Evolutionary conservation across 257 asterid species (phyloP).

Genomic region (Misopates orontium): DNA sequence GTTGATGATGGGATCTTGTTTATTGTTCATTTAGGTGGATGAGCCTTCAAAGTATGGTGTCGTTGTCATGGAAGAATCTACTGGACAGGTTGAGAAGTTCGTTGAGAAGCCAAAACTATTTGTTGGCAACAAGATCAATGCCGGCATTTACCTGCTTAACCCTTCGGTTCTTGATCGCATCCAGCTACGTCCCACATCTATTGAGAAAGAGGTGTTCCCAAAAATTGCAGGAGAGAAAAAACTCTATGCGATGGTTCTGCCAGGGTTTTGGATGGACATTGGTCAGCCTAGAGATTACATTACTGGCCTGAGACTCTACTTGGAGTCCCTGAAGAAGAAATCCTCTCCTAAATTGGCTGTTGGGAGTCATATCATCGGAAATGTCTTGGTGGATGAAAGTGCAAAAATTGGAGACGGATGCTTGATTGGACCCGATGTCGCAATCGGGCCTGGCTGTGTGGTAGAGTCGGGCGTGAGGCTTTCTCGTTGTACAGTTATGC

Average conservation of each 20-base stretch:
- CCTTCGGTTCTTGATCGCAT: conserved; percentile 79
- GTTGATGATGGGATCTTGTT: not conserved
- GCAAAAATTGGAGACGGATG: conserved; percentile 87
- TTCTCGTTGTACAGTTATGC: conserved; percentile 85
- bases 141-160: conserved; percentile 80
- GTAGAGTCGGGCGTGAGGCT: conserved; percentile 89
- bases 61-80: conserved; percentile 71
- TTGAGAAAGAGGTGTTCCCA: conserved; percentile 88
- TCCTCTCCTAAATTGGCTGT: conserved; percentile 61
- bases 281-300: conserved; percentile 94
- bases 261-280: conserved; percentile 97
- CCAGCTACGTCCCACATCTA: conserved; percentile 78
- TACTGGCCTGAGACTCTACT: conserved; percentile 69
- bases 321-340: conserved; percentile 66
- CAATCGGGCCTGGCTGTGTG: conserved; percentile 80
- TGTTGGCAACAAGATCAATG: conserved; percentile 91
- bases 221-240: conserved; percentile 64
- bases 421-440: conserved; percentile 87
- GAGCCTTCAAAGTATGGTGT: conserved; percentile 95
- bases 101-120: conserved; percentile 90
- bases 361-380: conserved; percentile 66
- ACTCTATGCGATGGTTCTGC: conserved; percentile 77
- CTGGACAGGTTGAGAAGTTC: conserved; percentile 84
- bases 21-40: conserved; percentile 59
- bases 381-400: conserved; percentile 70